phyloP scores from a whole-genome alignment of 306 rosid species.

The Mimosa pudica region DNA sequence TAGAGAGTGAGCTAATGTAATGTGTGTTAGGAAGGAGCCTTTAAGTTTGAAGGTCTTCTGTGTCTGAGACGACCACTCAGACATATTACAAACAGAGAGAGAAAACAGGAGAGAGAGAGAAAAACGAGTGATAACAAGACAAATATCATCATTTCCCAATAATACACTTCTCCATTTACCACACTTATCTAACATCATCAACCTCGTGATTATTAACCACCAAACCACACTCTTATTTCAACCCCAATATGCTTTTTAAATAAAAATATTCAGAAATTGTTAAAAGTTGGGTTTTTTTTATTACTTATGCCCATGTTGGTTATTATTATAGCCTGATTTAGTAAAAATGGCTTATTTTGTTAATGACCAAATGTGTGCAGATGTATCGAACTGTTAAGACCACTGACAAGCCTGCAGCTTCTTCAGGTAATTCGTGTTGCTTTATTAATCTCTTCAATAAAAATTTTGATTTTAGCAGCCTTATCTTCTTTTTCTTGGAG shows the following conservation, averaged over 20 bases:
- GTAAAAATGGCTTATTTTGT: not conserved
- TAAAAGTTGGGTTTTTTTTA: not conserved
- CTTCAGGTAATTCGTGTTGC: constrained; percentile 86
- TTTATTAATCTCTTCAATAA: constrained; percentile 16
- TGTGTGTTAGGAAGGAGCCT: constrained; percentile 26
- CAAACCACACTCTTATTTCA: constrained; percentile 35
- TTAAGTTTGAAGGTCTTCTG: constrained; percentile 54
- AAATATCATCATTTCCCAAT: constrained; percentile 82
- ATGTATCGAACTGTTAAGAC: constrained; percentile 98
- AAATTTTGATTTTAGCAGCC: constrained; percentile 29
- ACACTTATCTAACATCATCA: constrained; percentile 59
- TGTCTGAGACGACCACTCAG: constrained; percentile 46
- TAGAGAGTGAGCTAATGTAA: constrained; percentile 27
- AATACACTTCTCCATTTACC: constrained; percentile 43
- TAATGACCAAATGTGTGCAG: constrained; percentile 45
- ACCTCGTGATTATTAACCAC: constrained; percentile 54
- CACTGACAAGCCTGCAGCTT: constrained; percentile 93
- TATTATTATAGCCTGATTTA: not conserved
- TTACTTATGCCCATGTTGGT: not conserved
- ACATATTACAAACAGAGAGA: constrained; percentile 6
- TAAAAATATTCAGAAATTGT: not conserved
- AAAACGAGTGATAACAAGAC: constrained; percentile 23
- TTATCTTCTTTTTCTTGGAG: constrained; percentile 15
- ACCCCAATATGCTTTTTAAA: not conserved
- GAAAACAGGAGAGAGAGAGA: constrained; percentile 21